Evolutionary conservation across 2,329 filamentous ascomycete genomes (phyloP).

Genomic region (Monosporascus sp.): DNA sequence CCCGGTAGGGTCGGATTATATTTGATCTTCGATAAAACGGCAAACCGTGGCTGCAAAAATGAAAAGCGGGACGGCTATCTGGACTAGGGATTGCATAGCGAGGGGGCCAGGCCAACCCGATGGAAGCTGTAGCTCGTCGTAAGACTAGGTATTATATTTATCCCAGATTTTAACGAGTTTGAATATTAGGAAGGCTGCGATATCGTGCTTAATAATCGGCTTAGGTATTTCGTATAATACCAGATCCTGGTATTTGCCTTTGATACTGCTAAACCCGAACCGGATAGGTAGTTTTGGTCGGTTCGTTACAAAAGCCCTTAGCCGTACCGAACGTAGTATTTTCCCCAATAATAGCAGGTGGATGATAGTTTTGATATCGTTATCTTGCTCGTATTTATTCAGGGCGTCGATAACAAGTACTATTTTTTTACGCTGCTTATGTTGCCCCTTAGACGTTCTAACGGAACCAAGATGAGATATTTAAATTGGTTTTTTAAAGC

Average conservation of each 20-base stretch:
- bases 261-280: conserved; percentile 27
- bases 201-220: conserved; percentile 29
- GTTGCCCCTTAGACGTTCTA: conserved; percentile 9
- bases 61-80: conserved; percentile 22
- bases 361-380: conserved; percentile 26
- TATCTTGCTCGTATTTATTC: conserved; percentile 28
- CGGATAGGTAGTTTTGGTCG: conserved; percentile 35
- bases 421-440: conserved; percentile 1
- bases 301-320: conserved; percentile 37
- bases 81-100: conserved; percentile 4
- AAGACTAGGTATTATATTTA: conserved; percentile 12
- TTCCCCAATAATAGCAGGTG: conserved; percentile 13
- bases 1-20: not conserved
- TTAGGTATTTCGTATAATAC: conserved; percentile 31
- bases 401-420: conserved; percentile 30
- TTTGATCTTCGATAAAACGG: conserved; percentile 17
- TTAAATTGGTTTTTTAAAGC: conserved; percentile 34
- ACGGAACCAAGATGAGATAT: conserved; percentile 32
- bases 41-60: conserved; percentile 26
- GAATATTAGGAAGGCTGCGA: conserved; percentile 27
- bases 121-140: conserved; percentile 10
- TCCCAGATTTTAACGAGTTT: conserved; percentile 25
- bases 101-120: conserved; percentile 24
- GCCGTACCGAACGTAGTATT: conserved; percentile 6
- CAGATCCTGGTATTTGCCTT: conserved; percentile 24